phyloP scores from a whole-genome alignment of 768 basidiomycete species.

The Gymnopilus junonius region DNA sequence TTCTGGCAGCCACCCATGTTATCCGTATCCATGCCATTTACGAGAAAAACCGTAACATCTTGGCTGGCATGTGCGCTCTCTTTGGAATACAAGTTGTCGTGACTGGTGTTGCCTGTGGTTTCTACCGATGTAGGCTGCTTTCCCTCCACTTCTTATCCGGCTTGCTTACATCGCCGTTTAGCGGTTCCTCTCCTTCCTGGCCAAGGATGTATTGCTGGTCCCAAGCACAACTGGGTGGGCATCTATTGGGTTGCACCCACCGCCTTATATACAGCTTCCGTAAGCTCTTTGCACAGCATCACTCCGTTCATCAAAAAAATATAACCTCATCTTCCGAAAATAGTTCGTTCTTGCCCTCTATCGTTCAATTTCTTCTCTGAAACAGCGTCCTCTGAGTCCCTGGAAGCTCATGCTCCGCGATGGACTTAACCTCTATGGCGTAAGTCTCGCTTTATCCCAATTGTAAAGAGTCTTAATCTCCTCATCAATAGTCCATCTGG shows the following conservation, averaged over 20 bases:
- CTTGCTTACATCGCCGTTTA: slow-evolving; percentile 25
- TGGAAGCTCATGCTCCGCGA: slow-evolving; percentile 94
- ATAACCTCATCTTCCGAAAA: neutral
- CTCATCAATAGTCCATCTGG: slow-evolving; percentile 59
- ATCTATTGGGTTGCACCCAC: slow-evolving; percentile 87
- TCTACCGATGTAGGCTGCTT: slow-evolving; percentile 65
- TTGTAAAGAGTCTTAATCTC: slow-evolving; percentile 2
- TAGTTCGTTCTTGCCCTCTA: slow-evolving; percentile 64
- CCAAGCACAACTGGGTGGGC: slow-evolving; percentile 79
- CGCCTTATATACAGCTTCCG: slow-evolving; percentile 69
- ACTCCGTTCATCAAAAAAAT: neutral
- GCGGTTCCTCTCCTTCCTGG: slow-evolving; percentile 72
- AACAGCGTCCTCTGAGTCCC: slow-evolving; percentile 57
- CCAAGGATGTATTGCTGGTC: slow-evolving; percentile 88
- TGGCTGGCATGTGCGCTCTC: slow-evolving; percentile 58
- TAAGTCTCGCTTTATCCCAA: slow-evolving; percentile 32
- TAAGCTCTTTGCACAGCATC: slow-evolving; percentile 35
- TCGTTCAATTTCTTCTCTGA: slow-evolving; percentile 62
- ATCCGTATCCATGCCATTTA: slow-evolving; percentile 83
- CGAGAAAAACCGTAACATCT: slow-evolving; percentile 60
- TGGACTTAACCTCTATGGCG: slow-evolving; percentile 84
- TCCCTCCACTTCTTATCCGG: slow-evolving; percentile 10
- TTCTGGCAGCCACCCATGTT: slow-evolving; percentile 60
- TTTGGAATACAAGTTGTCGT: slow-evolving; percentile 71
- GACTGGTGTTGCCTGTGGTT: slow-evolving; percentile 76